Conservation (phyloP, 148 eudicot genomes). For the Selenicereus undatus region DNA sequence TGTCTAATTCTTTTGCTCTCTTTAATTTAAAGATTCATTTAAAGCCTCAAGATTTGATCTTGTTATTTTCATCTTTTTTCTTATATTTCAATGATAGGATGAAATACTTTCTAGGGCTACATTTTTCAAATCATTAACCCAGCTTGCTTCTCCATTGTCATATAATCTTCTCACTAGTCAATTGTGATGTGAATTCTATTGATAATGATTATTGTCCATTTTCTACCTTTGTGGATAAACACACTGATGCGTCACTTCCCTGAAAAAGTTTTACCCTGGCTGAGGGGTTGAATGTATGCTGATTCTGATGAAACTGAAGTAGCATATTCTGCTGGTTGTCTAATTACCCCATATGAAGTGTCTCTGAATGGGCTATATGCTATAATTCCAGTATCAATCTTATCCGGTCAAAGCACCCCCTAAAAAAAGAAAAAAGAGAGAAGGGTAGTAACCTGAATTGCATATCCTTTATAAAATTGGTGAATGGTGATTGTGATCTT, state of each 20-base stretch:
- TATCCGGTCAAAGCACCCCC: too few relatives aligned
- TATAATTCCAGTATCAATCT: background rate
- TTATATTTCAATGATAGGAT: background rate
- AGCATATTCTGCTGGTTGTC: background rate
- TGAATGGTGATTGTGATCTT: background rate
- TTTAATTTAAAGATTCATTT: background rate
- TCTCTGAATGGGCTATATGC: too few relatives aligned
- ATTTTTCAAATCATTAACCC: background rate
- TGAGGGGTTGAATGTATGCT: background rate
- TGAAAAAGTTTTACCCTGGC: background rate
- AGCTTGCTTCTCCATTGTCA: background rate
- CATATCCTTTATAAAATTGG: background rate
- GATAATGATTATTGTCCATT: background rate
- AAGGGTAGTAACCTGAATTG: background rate
- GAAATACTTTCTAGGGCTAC: background rate
- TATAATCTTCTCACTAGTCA: background rate
- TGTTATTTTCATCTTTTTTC: background rate
- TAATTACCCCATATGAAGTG: background rate
- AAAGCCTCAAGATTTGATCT: background rate
- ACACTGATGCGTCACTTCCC: background rate
- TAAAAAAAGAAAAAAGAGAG: background rate
- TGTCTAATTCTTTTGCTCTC: background rate
- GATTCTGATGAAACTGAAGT: background rate
- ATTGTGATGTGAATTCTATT: background rate
- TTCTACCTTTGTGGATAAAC: background rate